Evolutionary conservation across 805 yeast genomes (phyloP).

Genomic region (Wickerhamomyces bisporus): DNA sequence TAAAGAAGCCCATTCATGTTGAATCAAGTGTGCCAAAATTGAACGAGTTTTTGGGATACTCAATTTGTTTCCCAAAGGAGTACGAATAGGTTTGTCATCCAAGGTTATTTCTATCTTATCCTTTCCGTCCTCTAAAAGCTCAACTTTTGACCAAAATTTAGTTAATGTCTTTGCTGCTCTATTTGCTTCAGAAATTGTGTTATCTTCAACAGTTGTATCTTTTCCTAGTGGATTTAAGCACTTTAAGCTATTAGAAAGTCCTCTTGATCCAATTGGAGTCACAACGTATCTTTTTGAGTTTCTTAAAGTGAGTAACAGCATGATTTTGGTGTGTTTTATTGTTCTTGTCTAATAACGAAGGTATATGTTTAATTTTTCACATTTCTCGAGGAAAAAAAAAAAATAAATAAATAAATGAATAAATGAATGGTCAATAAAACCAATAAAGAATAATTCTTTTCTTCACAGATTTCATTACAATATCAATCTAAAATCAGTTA

Average conservation of each 20-base stretch:
- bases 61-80: slow-evolving; percentile 75
- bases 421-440: no score
- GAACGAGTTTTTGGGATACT: slow-evolving; percentile 55
- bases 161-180: slow-evolving; percentile 61
- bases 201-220: slow-evolving; percentile 43
- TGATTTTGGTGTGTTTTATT: no score
- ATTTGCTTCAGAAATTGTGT: slow-evolving; percentile 57
- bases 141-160: slow-evolving; percentile 80
- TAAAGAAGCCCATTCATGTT: slow-evolving; percentile 83
- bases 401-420: no score
- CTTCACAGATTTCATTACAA: no score
- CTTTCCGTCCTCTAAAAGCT: slow-evolving; percentile 28
- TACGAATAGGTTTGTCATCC: slow-evolving; percentile 72
- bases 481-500: no score
- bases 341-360: no score
- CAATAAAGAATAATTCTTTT: no score
- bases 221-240: slow-evolving; percentile 14
- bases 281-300: slow-evolving; percentile 1
- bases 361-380: neutral
- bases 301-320: slow-evolving; percentile 3
- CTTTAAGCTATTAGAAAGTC: neutral
- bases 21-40: slow-evolving; percentile 66
- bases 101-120: slow-evolving; percentile 49
- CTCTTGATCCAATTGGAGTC: neutral
- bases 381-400: no score